Conservation (phyloP, 805 yeast species). For the Metschnikowia picachoensis region DNA sequence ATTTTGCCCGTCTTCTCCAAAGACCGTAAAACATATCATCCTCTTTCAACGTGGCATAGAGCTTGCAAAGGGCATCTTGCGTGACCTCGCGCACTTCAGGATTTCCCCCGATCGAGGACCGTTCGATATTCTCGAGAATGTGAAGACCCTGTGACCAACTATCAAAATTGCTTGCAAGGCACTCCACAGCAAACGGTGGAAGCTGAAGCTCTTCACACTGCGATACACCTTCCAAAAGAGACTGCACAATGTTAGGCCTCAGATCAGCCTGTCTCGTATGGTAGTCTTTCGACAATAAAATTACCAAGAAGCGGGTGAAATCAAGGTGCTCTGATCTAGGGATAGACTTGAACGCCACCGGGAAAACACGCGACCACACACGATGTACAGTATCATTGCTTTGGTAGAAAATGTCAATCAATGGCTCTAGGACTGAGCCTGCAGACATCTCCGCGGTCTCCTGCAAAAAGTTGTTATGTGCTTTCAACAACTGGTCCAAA, state of each 20-base stretch:
- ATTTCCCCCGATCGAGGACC: conserved; percentile 57
- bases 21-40: conserved; percentile 96
- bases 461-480: conserved; percentile 30
- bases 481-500: conserved; percentile 21
- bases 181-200: conserved; percentile 92
- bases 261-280: conserved; percentile 86
- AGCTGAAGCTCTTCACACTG: conserved; percentile 67
- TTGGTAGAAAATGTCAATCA: conserved; percentile 77
- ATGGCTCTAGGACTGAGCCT: conserved; percentile 61
- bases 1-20: conserved; percentile 96
- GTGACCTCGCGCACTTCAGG: conserved; percentile 77
- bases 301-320: conserved; percentile 75
- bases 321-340: conserved; percentile 79
- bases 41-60: conserved; percentile 84
- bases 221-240: conserved; percentile 80
- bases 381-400: conserved; percentile 74
- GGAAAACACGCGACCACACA: conserved; percentile 83
- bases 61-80: conserved; percentile 84
- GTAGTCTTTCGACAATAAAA: conserved; percentile 82
- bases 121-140: conserved; percentile 69
- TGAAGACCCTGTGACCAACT: conserved; percentile 89
- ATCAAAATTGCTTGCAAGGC: conserved; percentile 79
- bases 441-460: conserved; percentile 41
- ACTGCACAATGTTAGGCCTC: conserved; percentile 82
- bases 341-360: conserved; percentile 69